Base-by-base conservation (phyloP, 176 grass and related monocot species). In the Phoenix dactylifera region DNA sequence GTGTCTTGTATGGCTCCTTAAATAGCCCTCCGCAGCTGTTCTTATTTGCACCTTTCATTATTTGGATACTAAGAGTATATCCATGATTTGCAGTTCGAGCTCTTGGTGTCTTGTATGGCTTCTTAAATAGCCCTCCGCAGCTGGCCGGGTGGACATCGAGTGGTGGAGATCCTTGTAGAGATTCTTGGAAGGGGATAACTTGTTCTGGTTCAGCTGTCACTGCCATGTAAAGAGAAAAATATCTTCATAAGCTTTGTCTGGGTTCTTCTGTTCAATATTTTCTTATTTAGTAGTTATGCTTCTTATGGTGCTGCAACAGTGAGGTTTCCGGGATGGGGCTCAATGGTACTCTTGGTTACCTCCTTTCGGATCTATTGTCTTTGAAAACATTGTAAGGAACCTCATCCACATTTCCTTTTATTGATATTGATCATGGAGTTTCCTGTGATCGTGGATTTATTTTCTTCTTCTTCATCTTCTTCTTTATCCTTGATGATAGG, bases 121-220 rank as follows among this genome's bases (percentile, higher is more conserved):
- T 64, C 30, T 82, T 86, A 71, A 92, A 89, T 55, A 88, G 67
- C 57, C 84, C 93, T 57, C 56, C 82, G 49, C 93, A 92, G 70
- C 82, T 98, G 24, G n/a, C 57, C 4, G 85, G 88, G 1, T 98
- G 93, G 93, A 77, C 87, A 5, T 52, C 84, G 17, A 70, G 19
- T 50, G 81, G 81, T 58, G 93, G 82, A 48, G 93, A 98, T 79
- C 93, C 88, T 15, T 98, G 93, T 66, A 88, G 88, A 70, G 63
- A 75, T 62, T 75, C 88, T 5, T 98, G 93, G 93, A 81, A 62
- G 72, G 93, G 93, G 56, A 58, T 98, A 71, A 55, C 84, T 58
- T 98, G 93, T 51, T 76, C 76, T 7, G 84, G 84, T 30, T 89
- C 93, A 6, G 72, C 79, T 51, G 85, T 98, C 63, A 92, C 84